These are phyloP conservation scores for Chlorella sp. DNA, from an alignment of 139 green algal genomes.

Conservation along the genomic window DNA sequence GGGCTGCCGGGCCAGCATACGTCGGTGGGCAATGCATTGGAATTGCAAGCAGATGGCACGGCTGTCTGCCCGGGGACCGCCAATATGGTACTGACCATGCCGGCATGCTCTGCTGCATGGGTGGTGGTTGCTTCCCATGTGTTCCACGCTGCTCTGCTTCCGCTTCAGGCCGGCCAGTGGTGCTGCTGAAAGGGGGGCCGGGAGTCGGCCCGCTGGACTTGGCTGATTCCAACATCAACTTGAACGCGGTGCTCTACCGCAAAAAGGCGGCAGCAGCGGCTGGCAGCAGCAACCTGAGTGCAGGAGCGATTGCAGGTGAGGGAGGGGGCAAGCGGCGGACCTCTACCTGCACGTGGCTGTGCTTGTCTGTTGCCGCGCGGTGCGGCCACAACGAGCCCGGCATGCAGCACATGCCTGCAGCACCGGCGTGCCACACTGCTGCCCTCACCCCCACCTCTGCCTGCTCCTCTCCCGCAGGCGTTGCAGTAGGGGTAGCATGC, in stretches of 20 bases:
- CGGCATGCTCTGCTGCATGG: too few relatives aligned
- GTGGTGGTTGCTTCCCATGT: too few relatives aligned
- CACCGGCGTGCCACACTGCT: background rate
- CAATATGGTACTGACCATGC: too few relatives aligned
- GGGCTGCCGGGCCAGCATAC: background rate
- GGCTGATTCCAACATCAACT: constrained; percentile 19
- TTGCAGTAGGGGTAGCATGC: background rate
- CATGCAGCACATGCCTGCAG: background rate
- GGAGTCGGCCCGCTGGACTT: background rate
- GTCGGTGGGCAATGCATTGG: too few relatives aligned
- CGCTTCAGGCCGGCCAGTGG: constrained; percentile 11
- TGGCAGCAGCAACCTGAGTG: background rate
- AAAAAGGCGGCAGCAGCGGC: background rate
- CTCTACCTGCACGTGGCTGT: background rate
- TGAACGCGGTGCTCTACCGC: constrained; percentile 29
- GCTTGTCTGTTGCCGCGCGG: background rate
- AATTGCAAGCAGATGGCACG: too few relatives aligned
- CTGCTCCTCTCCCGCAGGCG: background rate
- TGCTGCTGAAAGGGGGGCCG: constrained; percentile 5
- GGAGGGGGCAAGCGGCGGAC: too few relatives aligned
- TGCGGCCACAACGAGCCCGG: background rate
- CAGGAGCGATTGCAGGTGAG: background rate
- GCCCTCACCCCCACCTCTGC: background rate
- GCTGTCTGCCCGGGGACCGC: too few relatives aligned
- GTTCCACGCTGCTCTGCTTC: background rate